A percentile compares a stretch with the other conserved stretches of the same genome.
Conservation (phyloP, 148 eudicot species). For the Drosera capensis region DNA sequence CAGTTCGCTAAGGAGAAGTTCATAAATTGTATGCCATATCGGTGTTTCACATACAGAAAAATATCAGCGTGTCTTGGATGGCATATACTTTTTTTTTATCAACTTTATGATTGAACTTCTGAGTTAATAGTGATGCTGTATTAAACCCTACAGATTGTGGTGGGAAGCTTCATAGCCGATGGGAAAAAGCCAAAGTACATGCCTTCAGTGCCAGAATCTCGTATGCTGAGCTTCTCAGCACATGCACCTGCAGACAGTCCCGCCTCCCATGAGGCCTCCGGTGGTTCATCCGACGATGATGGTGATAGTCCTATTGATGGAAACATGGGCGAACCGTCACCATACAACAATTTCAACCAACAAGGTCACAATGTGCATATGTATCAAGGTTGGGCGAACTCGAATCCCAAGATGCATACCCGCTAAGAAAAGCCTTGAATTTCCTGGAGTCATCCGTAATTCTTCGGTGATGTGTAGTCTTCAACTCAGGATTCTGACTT, state of each 20-base stretch:
- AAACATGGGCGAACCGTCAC: slow-evolving; percentile 11
- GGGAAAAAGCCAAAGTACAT: slow-evolving; percentile 62
- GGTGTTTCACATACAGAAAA: too few species aligned
- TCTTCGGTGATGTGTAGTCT: too few species aligned
- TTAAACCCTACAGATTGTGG: slow-evolving; percentile 39
- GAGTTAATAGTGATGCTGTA: not conserved
- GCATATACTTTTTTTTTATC: not conserved
- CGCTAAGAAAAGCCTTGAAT: too few species aligned
- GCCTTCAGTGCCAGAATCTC: slow-evolving; percentile 35
- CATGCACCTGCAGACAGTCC: slow-evolving; percentile 35
- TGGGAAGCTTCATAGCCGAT: slow-evolving; percentile 81
- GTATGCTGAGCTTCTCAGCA: slow-evolving; percentile 27
- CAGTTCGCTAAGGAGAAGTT: too few species aligned
- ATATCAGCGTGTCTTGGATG: not conserved
- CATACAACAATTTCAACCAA: slow-evolving; percentile 38
- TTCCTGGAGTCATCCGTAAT: too few species aligned
- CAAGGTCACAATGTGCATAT: slow-evolving; percentile 12
- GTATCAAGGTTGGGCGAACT: too few species aligned
- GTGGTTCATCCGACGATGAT: slow-evolving; percentile 67
- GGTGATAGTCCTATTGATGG: slow-evolving; percentile 32
- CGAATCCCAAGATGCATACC: too few species aligned
- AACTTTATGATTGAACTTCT: not conserved
- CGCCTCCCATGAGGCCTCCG: slow-evolving; percentile 49
- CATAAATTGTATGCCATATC: too few species aligned
- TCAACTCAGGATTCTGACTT: too few species aligned